Conservation (phyloP, 345 rosid genomes). For the Atalantia buxifolia region DNA sequence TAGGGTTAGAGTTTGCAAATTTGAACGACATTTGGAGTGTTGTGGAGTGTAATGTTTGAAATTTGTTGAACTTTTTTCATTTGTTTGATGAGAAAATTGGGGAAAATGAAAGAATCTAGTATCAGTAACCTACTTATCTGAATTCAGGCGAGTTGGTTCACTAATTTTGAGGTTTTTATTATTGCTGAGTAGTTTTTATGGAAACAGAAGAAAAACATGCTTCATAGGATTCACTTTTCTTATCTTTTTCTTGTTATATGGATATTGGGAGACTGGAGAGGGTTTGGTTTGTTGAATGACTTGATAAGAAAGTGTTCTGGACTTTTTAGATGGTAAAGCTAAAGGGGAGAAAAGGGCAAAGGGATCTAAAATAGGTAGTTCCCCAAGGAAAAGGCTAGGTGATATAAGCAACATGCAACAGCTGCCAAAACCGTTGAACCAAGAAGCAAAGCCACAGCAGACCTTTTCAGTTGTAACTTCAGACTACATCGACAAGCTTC, state of each 20-base stretch:
- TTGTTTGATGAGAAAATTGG: not conserved
- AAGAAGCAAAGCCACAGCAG: slow-evolving; percentile 28
- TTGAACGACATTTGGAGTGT: not conserved
- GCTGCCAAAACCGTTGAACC: slow-evolving; percentile 20
- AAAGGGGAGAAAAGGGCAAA: slow-evolving; percentile 27
- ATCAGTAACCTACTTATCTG: not conserved
- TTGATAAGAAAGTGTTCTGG: slow-evolving; percentile 9
- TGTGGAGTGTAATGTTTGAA: not conserved
- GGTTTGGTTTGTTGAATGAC: slow-evolving; percentile 1
- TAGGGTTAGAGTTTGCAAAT: not conserved
- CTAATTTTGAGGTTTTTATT: not conserved
- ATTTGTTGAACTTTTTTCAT: too few species aligned
- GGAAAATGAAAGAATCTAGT: not conserved
- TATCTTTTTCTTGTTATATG: not conserved
- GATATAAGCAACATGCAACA: slow-evolving; percentile 58
- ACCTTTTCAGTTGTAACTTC: slow-evolving; percentile 23
- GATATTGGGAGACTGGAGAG: not conserved
- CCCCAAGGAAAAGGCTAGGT: slow-evolving; percentile 39
- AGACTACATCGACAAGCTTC: slow-evolving; percentile 41
- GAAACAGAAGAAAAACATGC: not conserved
- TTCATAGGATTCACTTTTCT: not conserved
- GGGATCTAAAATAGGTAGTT: slow-evolving; percentile 29
- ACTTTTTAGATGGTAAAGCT: slow-evolving; percentile 23
- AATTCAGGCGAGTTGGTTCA: not conserved
- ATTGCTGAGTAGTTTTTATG: not conserved